Conservation (phyloP, 352 stramenopile genomes). For the Pythium aquatile region DNA sequence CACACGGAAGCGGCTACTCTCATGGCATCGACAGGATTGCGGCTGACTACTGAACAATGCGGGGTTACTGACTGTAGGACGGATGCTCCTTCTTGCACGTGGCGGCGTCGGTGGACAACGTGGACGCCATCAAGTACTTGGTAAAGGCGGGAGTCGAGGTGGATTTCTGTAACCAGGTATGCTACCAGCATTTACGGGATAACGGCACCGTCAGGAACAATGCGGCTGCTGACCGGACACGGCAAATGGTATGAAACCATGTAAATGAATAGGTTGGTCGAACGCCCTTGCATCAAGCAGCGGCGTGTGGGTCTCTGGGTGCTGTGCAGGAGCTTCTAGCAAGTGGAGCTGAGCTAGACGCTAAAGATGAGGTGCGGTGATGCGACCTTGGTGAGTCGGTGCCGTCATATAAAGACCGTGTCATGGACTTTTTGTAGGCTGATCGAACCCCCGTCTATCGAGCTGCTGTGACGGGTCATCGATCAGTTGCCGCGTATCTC, state of each 20-base stretch:
- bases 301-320: not conserved
- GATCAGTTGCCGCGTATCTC: not conserved
- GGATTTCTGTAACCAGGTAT: not conserved
- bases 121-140: conserved; percentile 1
- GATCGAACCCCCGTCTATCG: not conserved
- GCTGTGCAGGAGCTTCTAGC: not conserved
- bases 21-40: no score
- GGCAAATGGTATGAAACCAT: not conserved
- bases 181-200: not conserved
- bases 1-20: not conserved
- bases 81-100: not conserved
- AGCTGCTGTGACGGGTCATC: not conserved
- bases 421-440: not conserved
- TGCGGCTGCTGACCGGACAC: not conserved
- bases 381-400: not conserved
- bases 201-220: not conserved
- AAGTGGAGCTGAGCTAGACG: not conserved
- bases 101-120: not conserved
- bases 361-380: not conserved
- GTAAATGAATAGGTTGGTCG: not conserved
- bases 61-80: not conserved
- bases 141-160: not conserved
- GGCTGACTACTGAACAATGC: not conserved
- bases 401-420: not conserved
- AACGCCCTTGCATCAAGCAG: not conserved